A percentile compares a stretch with the other conserved stretches of the same genome.
Conservation (phyloP, 2,329 filamentous ascomycete genomes). For the Claviceps paspali region DNA sequence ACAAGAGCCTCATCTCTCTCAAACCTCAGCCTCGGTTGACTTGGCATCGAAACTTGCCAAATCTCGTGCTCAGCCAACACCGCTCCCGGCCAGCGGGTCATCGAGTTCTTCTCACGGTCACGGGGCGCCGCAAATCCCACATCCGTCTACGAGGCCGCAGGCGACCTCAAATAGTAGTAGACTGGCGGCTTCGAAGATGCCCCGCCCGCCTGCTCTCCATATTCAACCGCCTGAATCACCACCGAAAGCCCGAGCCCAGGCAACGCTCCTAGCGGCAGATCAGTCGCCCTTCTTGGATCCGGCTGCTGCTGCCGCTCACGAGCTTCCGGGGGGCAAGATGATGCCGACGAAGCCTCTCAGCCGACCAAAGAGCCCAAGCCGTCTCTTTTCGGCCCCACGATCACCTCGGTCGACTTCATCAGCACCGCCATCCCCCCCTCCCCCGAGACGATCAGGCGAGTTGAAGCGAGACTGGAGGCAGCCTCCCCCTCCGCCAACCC, state of each 20-base stretch:
- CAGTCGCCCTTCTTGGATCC: constrained; percentile 32
- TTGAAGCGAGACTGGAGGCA: constrained; percentile 30
- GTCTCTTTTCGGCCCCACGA: constrained; percentile 18
- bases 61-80: constrained; percentile 14
- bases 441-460: constrained; percentile 47
- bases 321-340: constrained; percentile 26
- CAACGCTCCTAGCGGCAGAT: constrained; percentile 21
- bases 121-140: constrained; percentile 10
- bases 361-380: constrained; percentile 36
- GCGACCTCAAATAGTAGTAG: constrained; percentile 10
- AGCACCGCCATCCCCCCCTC: constrained; percentile 46
- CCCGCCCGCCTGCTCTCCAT: constrained; percentile 52
- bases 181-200: constrained; percentile 11
- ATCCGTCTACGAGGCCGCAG: constrained; percentile 12
- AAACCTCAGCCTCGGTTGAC: background rate
- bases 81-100: constrained; percentile 8
- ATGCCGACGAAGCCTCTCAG: constrained; percentile 39
- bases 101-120: constrained; percentile 10
- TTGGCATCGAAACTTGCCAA: constrained; percentile 3
- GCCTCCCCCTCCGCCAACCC: constrained; percentile 55
- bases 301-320: constrained; percentile 25
- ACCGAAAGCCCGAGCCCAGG: constrained; percentile 30
- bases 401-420: constrained; percentile 33
- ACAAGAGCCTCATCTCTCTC: constrained; percentile 14
- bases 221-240: constrained; percentile 59